These are phyloP conservation scores for Endotrypanum monterogeii DNA, from an alignment of 208 protist genomes.

Conservation along the genomic window DNA sequence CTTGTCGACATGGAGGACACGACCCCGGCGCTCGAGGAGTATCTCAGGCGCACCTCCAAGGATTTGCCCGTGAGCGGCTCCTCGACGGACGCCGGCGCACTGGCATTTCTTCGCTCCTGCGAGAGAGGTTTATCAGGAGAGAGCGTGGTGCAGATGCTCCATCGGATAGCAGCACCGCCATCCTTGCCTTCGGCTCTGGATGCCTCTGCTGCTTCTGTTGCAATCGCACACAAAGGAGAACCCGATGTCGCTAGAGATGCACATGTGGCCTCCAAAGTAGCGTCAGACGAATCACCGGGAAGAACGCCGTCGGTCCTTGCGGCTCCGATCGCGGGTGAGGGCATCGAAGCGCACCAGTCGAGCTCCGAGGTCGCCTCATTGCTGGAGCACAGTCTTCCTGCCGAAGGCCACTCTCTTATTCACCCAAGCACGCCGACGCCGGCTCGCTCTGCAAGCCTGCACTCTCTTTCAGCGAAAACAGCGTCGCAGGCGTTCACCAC, in stretches of 20 bases:
- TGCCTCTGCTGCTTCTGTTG: neutral
- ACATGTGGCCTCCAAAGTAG: neutral
- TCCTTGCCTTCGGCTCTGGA: too few species aligned
- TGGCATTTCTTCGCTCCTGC: constrained; percentile 26
- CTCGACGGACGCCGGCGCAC: constrained; percentile 18
- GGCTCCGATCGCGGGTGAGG: neutral
- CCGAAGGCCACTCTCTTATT: constrained; percentile 8
- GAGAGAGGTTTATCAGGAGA: constrained; percentile 1
- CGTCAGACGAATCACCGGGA: neutral
- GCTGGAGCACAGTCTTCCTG: constrained; percentile 25
- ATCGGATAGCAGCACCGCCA: constrained; percentile 2
- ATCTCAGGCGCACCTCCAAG: constrained; percentile 27
- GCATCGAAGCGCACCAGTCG: neutral
- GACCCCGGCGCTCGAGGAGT: constrained; percentile 37
- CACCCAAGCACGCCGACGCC: neutral
- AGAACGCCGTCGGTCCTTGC: neutral
- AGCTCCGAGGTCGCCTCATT: constrained; percentile 2
- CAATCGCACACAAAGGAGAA: neutral
- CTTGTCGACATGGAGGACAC: constrained; percentile 36
- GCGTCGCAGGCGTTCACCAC: neutral
- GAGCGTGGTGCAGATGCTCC: neutral
- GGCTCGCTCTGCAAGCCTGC: neutral
- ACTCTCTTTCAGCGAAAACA: neutral
- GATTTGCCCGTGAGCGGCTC: neutral
- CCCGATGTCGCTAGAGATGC: neutral